Base-by-base conservation (phyloP, 352 stramenopile species). In the Phytophthora crassamura region DNA sequence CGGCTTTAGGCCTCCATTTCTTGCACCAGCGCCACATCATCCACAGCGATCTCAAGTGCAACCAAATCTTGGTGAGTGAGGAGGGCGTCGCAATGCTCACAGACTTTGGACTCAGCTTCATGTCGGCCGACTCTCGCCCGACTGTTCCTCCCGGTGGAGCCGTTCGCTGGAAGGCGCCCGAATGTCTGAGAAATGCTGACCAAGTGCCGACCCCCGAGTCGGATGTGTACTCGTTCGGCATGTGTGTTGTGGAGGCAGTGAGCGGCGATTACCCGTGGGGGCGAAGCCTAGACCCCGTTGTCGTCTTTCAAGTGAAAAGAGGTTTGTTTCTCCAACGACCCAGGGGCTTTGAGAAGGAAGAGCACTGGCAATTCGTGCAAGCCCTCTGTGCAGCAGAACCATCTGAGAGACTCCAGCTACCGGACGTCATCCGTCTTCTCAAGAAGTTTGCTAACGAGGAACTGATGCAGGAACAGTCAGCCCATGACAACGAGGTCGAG, bases 91-190 rank as follows among this genome's bases (percentile, higher is more conserved):
- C 46, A 5, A 66, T 69, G 59, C 43, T 77, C 8, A 66, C 59
- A n/a, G 69, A 77, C 47, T 77, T 77, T 38, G 69, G 65, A 0
- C 16, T 71, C 25, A 71, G 63, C n/a, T 71, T 71, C n/a, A 54
- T 62, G 56, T 53, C 35, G 34, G 42, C 48, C 8, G 55, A 58
- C 12, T 61, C 63, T 36, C n/a, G 49, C 12, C 51, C 43, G 7
- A 36, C 14, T 8, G 8, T 52, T 7, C 48, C 60, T n/a, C 32
- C 34, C 1, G 40, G 34, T 40, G 62, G 54, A 5, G 62, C 63
- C 4, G 28, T 71, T 16, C 33, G 43, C 9, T 71, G 63, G 63
- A 63, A 62, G 35, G 63, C 63, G 1, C 63, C 63, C 5, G 62
- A 70, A 36, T 51, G 40, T 39, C 39, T 59, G 39, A 41, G 41